phyloP scores from a whole-genome alignment of 2,329 filamentous ascomycete genomes.

The Chlorencoelia australis region DNA sequence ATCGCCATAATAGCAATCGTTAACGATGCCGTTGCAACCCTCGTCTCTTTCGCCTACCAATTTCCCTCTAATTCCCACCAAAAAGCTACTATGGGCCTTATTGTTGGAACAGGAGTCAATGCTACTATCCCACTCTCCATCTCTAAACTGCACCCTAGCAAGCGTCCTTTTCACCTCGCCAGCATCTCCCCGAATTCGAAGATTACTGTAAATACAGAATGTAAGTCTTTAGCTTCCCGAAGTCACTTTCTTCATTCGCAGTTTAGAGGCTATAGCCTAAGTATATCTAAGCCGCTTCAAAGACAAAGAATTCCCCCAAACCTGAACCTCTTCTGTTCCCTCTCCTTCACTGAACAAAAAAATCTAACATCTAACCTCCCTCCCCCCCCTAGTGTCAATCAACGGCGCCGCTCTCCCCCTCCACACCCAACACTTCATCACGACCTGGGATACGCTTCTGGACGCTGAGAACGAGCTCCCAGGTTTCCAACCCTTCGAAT shows the following conservation, averaged over 20 bases:
- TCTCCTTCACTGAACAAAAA: no score
- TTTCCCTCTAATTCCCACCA: conserved; percentile 50
- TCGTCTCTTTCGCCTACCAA: conserved; percentile 67
- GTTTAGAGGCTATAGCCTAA: no score
- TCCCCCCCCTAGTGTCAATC: no score
- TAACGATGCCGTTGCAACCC: conserved; percentile 72
- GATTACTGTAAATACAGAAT: conserved; percentile 75
- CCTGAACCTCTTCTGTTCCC: no score
- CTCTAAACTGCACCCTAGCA: conserved; percentile 50
- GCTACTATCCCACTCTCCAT: conserved; percentile 66
- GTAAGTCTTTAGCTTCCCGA: no score
- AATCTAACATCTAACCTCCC: no score
- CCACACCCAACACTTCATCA: conserved; percentile 52
- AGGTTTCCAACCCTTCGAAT: conserved; percentile 91
- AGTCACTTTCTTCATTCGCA: no score
- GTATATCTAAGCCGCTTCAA: no score
- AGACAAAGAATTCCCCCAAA: no score
- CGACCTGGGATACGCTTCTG: conserved; percentile 58
- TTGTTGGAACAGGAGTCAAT: conserved; percentile 74
- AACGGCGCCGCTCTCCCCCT: conserved; percentile 63
- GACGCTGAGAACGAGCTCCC: conserved; percentile 60
- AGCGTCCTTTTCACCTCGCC: conserved; percentile 43
- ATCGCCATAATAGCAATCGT: conserved; percentile 67
- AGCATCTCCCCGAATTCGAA: conserved; percentile 40
- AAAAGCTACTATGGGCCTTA: conserved; percentile 67